A percentile compares a stretch with the other conserved stretches of the same genome.
These are phyloP conservation scores for Acanthamoeba triangularis DNA, from an alignment of 208 protist genomes.

Conservation along the genomic window DNA sequence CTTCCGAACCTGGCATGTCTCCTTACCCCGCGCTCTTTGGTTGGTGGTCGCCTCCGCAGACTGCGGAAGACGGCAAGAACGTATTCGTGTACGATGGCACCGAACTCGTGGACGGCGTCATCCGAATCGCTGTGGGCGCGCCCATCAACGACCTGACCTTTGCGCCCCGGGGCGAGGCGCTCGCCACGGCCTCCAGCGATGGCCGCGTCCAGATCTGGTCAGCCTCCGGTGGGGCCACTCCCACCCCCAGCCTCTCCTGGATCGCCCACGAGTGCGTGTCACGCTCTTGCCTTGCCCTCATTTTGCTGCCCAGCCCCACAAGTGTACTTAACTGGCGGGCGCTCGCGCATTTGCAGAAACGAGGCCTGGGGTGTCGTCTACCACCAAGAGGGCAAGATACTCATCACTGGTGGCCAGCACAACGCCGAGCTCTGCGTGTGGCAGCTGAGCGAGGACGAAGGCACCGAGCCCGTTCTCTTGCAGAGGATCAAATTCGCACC, in stretches of 20 bases:
- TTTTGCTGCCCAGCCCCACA: neutral
- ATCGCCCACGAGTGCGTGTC: neutral
- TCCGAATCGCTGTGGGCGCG: constrained; percentile 16
- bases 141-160: constrained; percentile 68
- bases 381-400: neutral
- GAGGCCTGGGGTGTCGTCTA: constrained; percentile 3
- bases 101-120: neutral
- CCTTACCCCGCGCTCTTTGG: neutral
- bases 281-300: neutral
- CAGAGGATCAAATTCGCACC: constrained; percentile 43
- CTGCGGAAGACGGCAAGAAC: neutral
- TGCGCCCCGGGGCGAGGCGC: neutral
- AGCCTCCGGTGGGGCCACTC: neutral
- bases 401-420: constrained; percentile 53
- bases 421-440: constrained; percentile 61
- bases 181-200: constrained; percentile 54
- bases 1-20: neutral
- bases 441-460: neutral
- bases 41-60: neutral
- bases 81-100: neutral
- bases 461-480: neutral
- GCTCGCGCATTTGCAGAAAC: neutral
- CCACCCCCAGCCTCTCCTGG: constrained; percentile 37
- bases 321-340: neutral
- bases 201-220: constrained; percentile 44